Base-by-base conservation (phyloP, 257 asterid genomes). In the Solanum rostratum region DNA sequence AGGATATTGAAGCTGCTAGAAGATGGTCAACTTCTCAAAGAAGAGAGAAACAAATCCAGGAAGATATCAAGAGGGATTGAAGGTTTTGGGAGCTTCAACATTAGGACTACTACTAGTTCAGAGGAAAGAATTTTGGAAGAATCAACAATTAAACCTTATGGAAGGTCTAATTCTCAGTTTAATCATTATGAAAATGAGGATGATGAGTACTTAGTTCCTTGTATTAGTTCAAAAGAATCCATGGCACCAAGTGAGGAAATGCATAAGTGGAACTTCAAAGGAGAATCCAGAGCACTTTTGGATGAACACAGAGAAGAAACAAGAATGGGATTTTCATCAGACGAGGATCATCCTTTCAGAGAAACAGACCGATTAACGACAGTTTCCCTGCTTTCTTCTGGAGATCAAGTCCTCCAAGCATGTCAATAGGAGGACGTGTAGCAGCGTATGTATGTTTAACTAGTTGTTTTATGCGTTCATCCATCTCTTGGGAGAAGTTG, bases 61-160 rank as follows among this genome's bases (percentile, higher is more conserved):
- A 91, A 90, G 20, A 84, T 94, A 74, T 90, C 97, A n/a, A 90
- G 97, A 91, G 98, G 92, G 80, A 93, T 94, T 70, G 79, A 96
- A 88, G 99, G 98, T 13, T 96, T 96, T 79, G 99, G 99, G 16
- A 94, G 98, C 91, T 93, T 96, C 85, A 50, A 84, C 85, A 63
- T 24, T 13, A 62, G 70, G 37, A 90, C 90, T 80, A 87, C 73
- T 79, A 69, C 68, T 76, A 65, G 89, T 76, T 86, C 92, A 9
- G 86, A 37, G 19, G 86, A 92, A 66, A 87, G 57, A 57, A 45
- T 84, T 83, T 66, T 43, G 11, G 86, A 86, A 12, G 87, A 85
- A 70, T 68, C 95, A 55, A 84, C 93, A 11, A 3, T 12, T 1
- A 92, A 86, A 86, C 29, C 91, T 55, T 88, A 89, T 74, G 90